These are phyloP conservation scores for Cucumis cinereus DNA, from an alignment of 306 rosid genomes.

Conservation along the genomic window DNA sequence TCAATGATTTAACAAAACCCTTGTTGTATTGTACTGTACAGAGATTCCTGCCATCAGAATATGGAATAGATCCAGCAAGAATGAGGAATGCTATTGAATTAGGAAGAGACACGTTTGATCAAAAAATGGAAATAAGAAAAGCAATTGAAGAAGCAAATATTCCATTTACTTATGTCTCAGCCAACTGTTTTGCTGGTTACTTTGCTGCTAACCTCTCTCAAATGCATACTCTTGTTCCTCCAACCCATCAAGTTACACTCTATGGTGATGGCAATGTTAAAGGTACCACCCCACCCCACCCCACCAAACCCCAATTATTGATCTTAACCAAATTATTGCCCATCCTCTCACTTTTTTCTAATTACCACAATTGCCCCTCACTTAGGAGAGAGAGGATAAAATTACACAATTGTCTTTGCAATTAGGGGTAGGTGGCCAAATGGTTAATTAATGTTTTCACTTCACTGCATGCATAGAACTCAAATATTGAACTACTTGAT, in stretches of 20 bases:
- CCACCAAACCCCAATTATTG: neutral
- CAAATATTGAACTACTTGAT: too few relatives aligned
- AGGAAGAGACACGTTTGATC: constrained; percentile 71
- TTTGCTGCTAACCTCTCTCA: constrained; percentile 67
- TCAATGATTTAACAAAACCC: too few relatives aligned
- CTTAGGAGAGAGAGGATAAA: too few relatives aligned
- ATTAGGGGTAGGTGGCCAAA: too few relatives aligned
- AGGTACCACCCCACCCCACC: constrained; percentile 28
- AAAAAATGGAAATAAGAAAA: constrained; percentile 57
- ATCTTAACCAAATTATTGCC: neutral
- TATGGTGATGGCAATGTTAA: constrained; percentile 65
- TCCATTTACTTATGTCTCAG: constrained; percentile 69
- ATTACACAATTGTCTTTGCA: too few relatives aligned
- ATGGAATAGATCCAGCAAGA: constrained; percentile 64
- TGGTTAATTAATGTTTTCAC: too few relatives aligned
- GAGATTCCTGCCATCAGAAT: constrained; percentile 92
- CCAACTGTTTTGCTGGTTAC: constrained; percentile 66
- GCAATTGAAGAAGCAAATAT: constrained; percentile 70
- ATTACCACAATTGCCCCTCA: too few relatives aligned
- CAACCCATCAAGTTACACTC: constrained; percentile 37
- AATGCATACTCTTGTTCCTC: constrained; percentile 53
- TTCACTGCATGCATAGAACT: too few relatives aligned
- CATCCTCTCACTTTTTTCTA: too few relatives aligned
- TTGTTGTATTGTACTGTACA: too few relatives aligned
- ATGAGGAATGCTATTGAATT: constrained; percentile 86